Conservation (phyloP, 805 yeast species). For the Sugiyamaella marilandica region DNA sequence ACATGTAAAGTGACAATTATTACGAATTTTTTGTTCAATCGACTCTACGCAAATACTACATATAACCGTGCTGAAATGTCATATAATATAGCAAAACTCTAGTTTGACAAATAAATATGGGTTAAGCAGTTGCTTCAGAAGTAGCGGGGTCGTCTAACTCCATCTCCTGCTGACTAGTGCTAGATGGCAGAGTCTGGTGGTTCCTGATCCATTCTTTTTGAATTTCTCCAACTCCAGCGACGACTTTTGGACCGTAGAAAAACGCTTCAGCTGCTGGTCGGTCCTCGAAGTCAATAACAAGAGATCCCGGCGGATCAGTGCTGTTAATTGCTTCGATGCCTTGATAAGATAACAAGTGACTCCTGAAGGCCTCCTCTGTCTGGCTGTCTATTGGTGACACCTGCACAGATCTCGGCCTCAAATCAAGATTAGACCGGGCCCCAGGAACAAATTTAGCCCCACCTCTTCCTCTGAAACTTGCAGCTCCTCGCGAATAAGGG, state of each 20-base stretch:
- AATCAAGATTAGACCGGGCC: conserved; percentile 31
- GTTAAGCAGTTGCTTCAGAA: conserved; percentile 6
- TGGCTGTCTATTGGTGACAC: conserved; percentile 30
- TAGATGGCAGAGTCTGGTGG: neutral
- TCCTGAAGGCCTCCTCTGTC: conserved; percentile 32
- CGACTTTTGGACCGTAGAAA: conserved; percentile 21
- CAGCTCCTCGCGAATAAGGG: conserved; percentile 23
- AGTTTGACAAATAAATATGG: no score
- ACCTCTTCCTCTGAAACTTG: conserved; percentile 22
- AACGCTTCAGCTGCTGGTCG: conserved; percentile 37
- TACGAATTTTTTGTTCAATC: no score
- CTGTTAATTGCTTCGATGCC: conserved; percentile 15
- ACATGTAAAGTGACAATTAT: no score
- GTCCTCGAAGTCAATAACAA: conserved; percentile 32
- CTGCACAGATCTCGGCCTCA: conserved; percentile 36
- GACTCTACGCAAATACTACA: no score
- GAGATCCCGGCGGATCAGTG: conserved; percentile 22
- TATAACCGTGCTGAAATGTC: no score
- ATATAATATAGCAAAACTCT: no score
- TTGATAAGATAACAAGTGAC: conserved; percentile 24
- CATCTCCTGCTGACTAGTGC: neutral
- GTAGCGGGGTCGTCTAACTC: no score
- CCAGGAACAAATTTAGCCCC: conserved; percentile 23
- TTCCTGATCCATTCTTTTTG: conserved; percentile 27
- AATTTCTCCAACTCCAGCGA: conserved; percentile 31